Conservation (phyloP, 2,329 filamentous ascomycete species). For the Fusarium pininemorale region DNA sequence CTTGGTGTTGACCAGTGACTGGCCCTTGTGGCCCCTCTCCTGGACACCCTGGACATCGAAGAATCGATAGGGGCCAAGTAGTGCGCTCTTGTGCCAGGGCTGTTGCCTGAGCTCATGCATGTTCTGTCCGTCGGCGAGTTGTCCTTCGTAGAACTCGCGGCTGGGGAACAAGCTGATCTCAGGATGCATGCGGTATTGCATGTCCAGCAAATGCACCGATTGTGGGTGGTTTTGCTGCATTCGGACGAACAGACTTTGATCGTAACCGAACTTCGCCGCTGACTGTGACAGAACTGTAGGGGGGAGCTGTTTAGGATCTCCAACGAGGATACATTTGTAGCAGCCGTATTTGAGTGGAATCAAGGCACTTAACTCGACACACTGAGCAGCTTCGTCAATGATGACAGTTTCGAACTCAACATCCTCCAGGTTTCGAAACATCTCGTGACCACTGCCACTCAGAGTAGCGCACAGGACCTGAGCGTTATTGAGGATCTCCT, state of each 20-base stretch:
- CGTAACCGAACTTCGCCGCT: conserved; percentile 91
- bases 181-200: conserved; percentile 99
- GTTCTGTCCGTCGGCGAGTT: conserved; percentile 82
- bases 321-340: conserved; percentile 94
- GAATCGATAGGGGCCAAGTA: conserved; percentile 94
- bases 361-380: conserved; percentile 93
- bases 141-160: conserved; percentile 88
- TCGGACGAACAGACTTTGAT: conserved; percentile 96
- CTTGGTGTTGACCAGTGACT: conserved; percentile 88
- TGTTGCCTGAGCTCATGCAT: conserved; percentile 81
- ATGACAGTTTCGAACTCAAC: conserved; percentile 99
- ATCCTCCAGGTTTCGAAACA: conserved; percentile 91
- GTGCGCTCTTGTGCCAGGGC: conserved; percentile 84
- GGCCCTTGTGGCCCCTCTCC: conserved; percentile 80
- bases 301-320: conserved; percentile 96
- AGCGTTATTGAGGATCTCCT: conserved; percentile 88
- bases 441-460: conserved; percentile 95
- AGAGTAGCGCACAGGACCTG: conserved; percentile 96
- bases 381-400: conserved; percentile 98
- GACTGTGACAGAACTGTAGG: conserved; percentile 96
- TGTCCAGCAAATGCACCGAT: conserved; percentile 93
- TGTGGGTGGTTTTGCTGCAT: conserved; percentile 94
- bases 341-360: conserved; percentile 98
- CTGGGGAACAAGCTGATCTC: conserved; percentile 94
- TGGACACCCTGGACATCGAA: conserved; percentile 95